Evolutionary conservation across 345 rosid genomes (phyloP), one percentile per base, ranked within the genome.

Genomic region (Combretum micranthum): DNA sequence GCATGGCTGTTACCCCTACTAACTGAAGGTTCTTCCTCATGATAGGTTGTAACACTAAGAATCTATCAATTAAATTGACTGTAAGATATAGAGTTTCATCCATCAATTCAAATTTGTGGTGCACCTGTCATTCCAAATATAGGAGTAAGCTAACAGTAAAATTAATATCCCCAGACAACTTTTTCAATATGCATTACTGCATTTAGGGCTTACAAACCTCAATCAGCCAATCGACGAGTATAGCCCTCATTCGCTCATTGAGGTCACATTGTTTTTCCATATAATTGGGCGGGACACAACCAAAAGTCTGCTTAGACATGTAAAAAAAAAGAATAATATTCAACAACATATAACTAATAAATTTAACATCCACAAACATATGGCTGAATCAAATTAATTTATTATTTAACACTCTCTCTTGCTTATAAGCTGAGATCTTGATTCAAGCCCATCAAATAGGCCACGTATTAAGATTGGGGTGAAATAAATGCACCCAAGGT

Each of bases 91-190:
- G 72, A 2, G 99, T 93, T 70, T 89, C 99, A 3, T 93, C 97
- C 97, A 87, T 85, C 72, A 93, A 72, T 68, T 93, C 97, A 65
- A 93, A 93, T 78, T 93, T 93, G 87, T 93, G 87, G 70, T 93
- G 99, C 16, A 93, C 99, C 96, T 92, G 77, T 68, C 42, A 51
- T 64, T 42, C 52, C 4, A 17, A 13, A 55, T 37, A 14, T 52
- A 3, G 10, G 14, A 51, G 23, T 8, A 51, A 22, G 15, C 21
- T 20, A 15, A 25, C 48, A 7, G 20, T 14, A 13, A 15, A 20
- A 15, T 12, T 15, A 37, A 14, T 21, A 46, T 12, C 42, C 21
- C 37, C 17, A 13, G 51, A 45, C 26, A 37, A 13, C n/a, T 5
- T 12, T 46, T 8, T 20, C 39, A 59, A 53, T 17, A 17, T 14